Evolutionary conservation across 2,329 filamentous ascomycete species (phyloP), one percentile per base, ranked within the genome.

Genomic region (Clarireedia sp.): DNA sequence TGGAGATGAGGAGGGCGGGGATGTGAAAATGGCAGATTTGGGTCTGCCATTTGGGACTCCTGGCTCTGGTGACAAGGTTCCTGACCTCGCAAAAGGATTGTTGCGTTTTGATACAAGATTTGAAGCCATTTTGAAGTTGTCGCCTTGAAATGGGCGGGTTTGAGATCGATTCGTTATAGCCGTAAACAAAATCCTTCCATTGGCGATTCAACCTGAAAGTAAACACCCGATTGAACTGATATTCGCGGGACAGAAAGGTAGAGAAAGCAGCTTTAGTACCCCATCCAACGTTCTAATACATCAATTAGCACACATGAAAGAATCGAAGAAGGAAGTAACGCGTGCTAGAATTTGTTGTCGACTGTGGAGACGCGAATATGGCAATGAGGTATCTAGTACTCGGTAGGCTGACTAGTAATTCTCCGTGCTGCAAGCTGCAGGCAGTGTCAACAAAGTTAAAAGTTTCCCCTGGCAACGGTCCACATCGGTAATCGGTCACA

Each of bases 71-170:
- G 88, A 87, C 21, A 85, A 78, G 16, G 87, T 86, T 45, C 78
- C 74, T 52, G 83, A 82, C 67, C 89, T 81, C 58, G 79, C 78
- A 69, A 96, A 95, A 16, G 89, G 87, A 73, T 89, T 92, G 69
- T 83, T 87, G 66, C 90, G 85, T 75, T 85, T 88, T 69, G 86
- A 81, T 63, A 85, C 81, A 71, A 81, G 80, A 70, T 78, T 81
- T 65, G 78, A 75, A 60, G 79, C 75, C 69, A 78, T 78, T 54
- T 73, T 75, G 67, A 38, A 59, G 46, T 61, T 58, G 54, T 62
- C 55, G 57, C 33, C 56, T 29, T 43, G 52, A 44, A 50, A 48
- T 57, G 41, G 45, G 60, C 21, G 51, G 50, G 43, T 37, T 24
- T 37, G 48, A 48, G 29, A 45, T 37, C 29, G 38, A 26, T 37